These are phyloP conservation scores for Fusarium aywerte DNA, from an alignment of 2,329 filamentous ascomycete species.

Conservation along the genomic window DNA sequence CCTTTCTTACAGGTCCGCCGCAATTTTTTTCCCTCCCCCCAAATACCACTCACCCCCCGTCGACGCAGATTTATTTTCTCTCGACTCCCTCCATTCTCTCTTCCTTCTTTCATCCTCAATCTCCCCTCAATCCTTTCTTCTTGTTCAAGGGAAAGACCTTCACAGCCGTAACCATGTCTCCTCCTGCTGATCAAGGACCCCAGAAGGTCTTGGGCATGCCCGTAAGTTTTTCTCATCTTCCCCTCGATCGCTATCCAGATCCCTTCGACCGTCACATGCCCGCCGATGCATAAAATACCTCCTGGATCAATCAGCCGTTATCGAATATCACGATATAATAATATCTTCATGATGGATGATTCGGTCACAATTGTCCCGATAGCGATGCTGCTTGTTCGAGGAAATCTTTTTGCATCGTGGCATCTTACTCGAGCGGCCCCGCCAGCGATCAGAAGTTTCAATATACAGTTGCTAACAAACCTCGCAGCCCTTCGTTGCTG, in stretches of 20 bases:
- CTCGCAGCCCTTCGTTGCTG: slow-evolving; percentile 87
- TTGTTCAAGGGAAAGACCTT: slow-evolving; percentile 55
- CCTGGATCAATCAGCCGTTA: slow-evolving; percentile 11
- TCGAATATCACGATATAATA: slow-evolving; percentile 23
- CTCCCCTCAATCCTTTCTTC: slow-evolving; percentile 71
- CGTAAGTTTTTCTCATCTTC: slow-evolving; percentile 59
- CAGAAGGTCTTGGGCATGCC: slow-evolving; percentile 74
- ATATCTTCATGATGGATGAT: slow-evolving; percentile 17
- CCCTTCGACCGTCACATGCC: slow-evolving; percentile 43
- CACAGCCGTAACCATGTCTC: slow-evolving; percentile 63
- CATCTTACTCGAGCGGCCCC: slow-evolving; percentile 1
- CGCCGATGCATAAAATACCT: slow-evolving; percentile 44
- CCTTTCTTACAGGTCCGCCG: slow-evolving; percentile 58
- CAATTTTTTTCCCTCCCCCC: slow-evolving; percentile 61
- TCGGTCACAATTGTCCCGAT: neutral
- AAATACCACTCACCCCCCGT: slow-evolving; percentile 57
- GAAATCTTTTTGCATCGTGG: slow-evolving; percentile 10
- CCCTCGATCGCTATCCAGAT: slow-evolving; percentile 8
- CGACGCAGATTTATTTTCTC: slow-evolving; percentile 59
- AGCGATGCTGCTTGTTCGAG: neutral
- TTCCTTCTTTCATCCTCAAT: slow-evolving; percentile 61
- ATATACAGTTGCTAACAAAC: slow-evolving; percentile 38
- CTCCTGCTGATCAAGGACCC: slow-evolving; percentile 58
- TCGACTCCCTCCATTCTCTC: slow-evolving; percentile 56
- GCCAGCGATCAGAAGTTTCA: neutral